Conservation (phyloP, 1,284 basidiomycete genomes). For the Vanrija sp. region DNA sequence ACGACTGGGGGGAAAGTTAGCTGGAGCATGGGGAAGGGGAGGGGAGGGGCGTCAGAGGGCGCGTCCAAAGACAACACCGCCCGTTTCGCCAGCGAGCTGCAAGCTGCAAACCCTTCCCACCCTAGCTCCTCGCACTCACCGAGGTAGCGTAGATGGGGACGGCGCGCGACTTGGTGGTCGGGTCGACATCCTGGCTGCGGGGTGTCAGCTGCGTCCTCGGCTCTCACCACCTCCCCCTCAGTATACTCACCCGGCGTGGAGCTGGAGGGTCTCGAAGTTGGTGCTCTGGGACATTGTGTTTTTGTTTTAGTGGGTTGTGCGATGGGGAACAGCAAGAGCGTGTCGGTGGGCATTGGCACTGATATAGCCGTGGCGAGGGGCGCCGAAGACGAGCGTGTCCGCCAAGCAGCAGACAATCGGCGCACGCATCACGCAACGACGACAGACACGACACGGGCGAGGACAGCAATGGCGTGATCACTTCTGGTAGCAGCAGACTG, state of each 20-base stretch:
- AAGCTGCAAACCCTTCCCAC: too few relatives aligned
- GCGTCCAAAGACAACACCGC: too few relatives aligned
- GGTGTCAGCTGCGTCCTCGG: neutral
- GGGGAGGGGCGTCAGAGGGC: neutral
- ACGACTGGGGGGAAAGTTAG: conserved; percentile 57
- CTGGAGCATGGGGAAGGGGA: neutral
- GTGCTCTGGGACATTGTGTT: conserved; percentile 2
- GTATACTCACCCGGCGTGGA: conserved; percentile 18
- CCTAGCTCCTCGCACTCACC: too few relatives aligned
- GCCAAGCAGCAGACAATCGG: too few relatives aligned
- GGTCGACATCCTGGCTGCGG: conserved; percentile 14
- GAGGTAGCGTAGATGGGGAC: conserved; percentile 22
- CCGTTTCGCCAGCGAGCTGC: too few relatives aligned
- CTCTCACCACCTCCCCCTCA: neutral
- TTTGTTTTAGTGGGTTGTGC: too few relatives aligned
- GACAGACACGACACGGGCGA: too few relatives aligned
- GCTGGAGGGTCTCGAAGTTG: conserved; percentile 21
- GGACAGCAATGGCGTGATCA: too few relatives aligned
- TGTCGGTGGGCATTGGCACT: neutral
- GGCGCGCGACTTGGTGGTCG: conserved; percentile 17
- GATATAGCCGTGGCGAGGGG: too few relatives aligned
- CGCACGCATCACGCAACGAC: too few relatives aligned
- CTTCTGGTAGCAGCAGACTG: too few relatives aligned
- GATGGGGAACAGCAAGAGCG: neutral
- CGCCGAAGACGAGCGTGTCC: too few relatives aligned